Evolutionary conservation across 2,329 filamentous ascomycete species (phyloP), one percentile per base, ranked within the genome.

Genomic region (Falciphora oryzae): DNA sequence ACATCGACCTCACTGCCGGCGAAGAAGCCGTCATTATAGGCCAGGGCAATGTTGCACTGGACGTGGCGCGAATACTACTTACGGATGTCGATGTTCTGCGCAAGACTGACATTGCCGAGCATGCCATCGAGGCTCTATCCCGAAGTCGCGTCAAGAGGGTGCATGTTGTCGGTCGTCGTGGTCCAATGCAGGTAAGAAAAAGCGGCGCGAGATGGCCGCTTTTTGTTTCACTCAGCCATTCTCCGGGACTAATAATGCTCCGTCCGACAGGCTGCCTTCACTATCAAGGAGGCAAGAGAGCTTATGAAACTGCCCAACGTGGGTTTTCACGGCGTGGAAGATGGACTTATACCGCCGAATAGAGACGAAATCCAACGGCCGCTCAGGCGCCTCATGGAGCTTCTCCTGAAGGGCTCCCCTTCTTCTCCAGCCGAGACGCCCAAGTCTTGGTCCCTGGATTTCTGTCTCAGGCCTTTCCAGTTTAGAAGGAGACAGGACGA

Each of bases 1-100:
- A 84, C n/a, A 91, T 93, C 0, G 85, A 92, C 72, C 82, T 98
- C 31, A 84, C 86, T 0, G 80, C 82, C 13, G 90, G 90, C 0
- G 92, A 97, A 62, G 89, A 93, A 67, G 95, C 92, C 1, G 86
- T 97, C 38, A 83, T 99, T 61, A 88, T 99, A 68, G 95, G 95
- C 2, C 94, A 99, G 73, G 95, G 95, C 22, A 99, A 99, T 76
- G 95, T 99, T 11, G 95, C 95, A 0, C 80, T 99, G 61, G 95
- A 99, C 74, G 91, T 99, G 22, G 93, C 94, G 1, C 85, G 96
- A 31, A 94, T 96, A 71, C 80, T 99, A 6, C 81, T 99, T 18
- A 88, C 89, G 63, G 85, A 91, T 66, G 80, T 96, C 1, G 87
- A 94, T 70, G 78, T 83, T 28, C 80, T 99, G 59, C 82, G 85